Conservation (phyloP, 495 filamentous ascomycete species). For the Talaromyces wortmannii region DNA sequence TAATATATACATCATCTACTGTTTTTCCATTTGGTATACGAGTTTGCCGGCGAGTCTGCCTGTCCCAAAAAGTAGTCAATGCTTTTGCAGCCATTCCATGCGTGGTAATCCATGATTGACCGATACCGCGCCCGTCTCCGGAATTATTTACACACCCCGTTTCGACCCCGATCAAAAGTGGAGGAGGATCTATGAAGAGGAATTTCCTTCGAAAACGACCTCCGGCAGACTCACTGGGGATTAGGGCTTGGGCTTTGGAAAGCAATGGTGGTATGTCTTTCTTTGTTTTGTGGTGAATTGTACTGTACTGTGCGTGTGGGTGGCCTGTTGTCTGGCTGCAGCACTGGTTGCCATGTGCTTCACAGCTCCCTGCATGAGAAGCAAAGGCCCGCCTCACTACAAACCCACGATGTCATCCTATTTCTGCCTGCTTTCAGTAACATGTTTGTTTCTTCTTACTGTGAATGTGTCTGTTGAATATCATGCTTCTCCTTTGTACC, state of each 20-base stretch:
- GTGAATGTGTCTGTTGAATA: background rate
- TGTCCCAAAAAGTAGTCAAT: too few relatives aligned
- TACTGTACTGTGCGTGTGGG: background rate
- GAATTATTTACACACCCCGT: background rate
- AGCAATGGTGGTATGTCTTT: background rate
- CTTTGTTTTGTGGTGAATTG: background rate
- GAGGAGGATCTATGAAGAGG: constrained; percentile 2
- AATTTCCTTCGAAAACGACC: background rate
- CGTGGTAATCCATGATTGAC: too few relatives aligned
- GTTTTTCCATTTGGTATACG: too few relatives aligned
- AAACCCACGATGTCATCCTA: background rate
- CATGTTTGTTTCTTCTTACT: background rate
- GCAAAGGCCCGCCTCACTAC: background rate
- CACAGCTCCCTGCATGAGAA: constrained; percentile 4
- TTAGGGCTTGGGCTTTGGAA: constrained; percentile 2
- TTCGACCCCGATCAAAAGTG: background rate
- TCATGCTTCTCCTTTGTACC: background rate
- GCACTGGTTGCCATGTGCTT: background rate
- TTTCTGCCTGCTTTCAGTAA: background rate
- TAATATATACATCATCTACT: too few relatives aligned
- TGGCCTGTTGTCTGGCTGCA: too few relatives aligned
- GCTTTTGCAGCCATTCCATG: too few relatives aligned
- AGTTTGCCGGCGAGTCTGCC: too few relatives aligned
- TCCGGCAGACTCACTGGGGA: constrained; percentile 3
- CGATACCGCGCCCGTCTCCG: too few relatives aligned